Conservation (phyloP, 2,329 filamentous ascomycete genomes). For the Pseudogymnoascus sp. region DNA sequence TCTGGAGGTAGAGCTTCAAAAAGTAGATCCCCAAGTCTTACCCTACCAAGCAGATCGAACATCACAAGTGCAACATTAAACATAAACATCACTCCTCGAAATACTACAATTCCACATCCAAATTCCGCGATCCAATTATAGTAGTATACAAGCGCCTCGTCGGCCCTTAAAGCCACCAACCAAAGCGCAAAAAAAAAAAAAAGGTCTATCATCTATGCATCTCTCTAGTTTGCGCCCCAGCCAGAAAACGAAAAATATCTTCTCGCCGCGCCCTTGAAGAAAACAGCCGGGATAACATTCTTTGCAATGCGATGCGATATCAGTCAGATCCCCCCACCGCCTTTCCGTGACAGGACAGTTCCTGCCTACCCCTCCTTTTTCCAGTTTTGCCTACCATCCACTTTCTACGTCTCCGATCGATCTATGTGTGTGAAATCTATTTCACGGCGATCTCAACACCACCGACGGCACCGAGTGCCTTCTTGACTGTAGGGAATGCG, state of each 20-base stretch:
- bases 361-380: background rate
- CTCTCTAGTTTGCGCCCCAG: background rate
- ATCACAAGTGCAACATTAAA: background rate
- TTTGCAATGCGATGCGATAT: background rate
- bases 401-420: background rate
- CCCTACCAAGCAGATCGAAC: background rate
- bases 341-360: background rate
- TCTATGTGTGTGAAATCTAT: conserved; percentile 15
- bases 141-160: conserved; percentile 4
- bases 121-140: conserved; percentile 7
- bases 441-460: conserved; percentile 61
- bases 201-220: conserved; percentile 3
- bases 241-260: background rate
- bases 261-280: background rate
- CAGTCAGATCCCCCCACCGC: background rate
- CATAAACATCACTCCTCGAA: background rate
- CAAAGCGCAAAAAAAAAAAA: background rate
- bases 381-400: background rate
- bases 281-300: conserved; percentile 1
- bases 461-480: conserved; percentile 61
- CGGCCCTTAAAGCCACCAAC: background rate
- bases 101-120: conserved; percentile 3
- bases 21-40: background rate
- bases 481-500: conserved; percentile 44
- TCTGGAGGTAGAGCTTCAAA: background rate